Evolutionary conservation across 768 basidiomycete species (phyloP), one percentile per base, ranked within the genome.

Genomic region (Rhizopogon vinicolor): DNA sequence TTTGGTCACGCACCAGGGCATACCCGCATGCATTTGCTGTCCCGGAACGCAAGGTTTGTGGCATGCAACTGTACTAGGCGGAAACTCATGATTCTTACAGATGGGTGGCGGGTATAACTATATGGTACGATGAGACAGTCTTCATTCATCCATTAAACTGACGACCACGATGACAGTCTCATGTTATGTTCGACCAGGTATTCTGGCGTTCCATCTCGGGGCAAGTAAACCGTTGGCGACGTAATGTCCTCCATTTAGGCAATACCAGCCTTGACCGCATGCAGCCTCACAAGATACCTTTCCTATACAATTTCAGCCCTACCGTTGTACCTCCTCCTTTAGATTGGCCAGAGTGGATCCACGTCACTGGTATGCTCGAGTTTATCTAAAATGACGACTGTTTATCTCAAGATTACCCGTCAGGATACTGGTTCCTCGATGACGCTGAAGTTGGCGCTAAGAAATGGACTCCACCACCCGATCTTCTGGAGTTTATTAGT

Each of bases 281-380:
- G 85, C 93, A 97, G 66, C 91, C 91, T 37, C 94, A 98, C 74
- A 97, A 95, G 74, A 91, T 96, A 49, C 96, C 96, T 3, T 99
- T 98, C 76, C 71, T 99, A 31, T 99, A 99, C 72, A 98, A 98
- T 70, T 98, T 98, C 68, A 95, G 92, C 64, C 91, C 94, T 1
- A 78, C 82, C 31, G 79, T 93, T 44, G 92, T 98, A 13, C 94
- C 95, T 7, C 92, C 89, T 28, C 96, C 96, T 3, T 73, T 98
- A 53, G 96, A 99, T 69, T 99, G 97, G 97, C 93, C 94, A 4
- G 96, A 99, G 70, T 98, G 95, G 93, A 98, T 98, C 59, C 87
- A 91, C 41, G 83, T 95, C 1, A 93, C 93, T 58, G 92, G 91
- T 89, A 62, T 55, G 65, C 51, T 44, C 50, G 19, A 54, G 19